A percentile compares a stretch with the other conserved stretches of the same genome.
phyloP scores from a whole-genome alignment of 2,329 filamentous ascomycete species.

The Fusarium armeniacum region DNA sequence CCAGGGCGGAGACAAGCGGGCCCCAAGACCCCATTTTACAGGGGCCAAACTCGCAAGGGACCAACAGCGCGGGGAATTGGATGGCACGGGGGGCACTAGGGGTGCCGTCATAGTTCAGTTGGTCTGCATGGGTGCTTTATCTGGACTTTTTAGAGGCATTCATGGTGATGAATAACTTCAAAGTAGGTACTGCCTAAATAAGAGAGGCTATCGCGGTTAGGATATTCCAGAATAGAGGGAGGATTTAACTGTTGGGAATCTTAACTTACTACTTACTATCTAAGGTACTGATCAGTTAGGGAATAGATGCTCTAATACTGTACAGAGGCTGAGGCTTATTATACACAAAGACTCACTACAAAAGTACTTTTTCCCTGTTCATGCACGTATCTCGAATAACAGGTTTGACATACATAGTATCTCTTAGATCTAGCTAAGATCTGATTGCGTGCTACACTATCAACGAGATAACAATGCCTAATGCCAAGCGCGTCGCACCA shows the following conservation, averaged over 20 bases:
- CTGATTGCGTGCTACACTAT: slow-evolving; percentile 39
- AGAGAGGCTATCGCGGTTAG: slow-evolving; percentile 27
- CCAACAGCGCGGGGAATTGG: slow-evolving; percentile 40
- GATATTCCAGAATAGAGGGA: background rate
- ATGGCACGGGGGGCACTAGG: slow-evolving; percentile 28
- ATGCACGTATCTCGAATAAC: slow-evolving; percentile 4
- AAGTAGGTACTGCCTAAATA: no score
- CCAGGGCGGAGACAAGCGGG: slow-evolving; percentile 39
- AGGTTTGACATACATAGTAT: slow-evolving; percentile 10
- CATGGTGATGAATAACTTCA: background rate
- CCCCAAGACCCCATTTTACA: slow-evolving; percentile 43
- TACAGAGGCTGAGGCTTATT: slow-evolving; percentile 9
- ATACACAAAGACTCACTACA: slow-evolving; percentile 6
- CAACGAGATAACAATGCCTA: slow-evolving; percentile 2
- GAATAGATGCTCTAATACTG: background rate
- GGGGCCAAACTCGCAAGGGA: slow-evolving; percentile 38
- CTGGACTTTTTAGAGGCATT: slow-evolving; percentile 5
- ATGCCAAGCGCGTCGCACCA: slow-evolving; percentile 15
- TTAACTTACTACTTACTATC: background rate
- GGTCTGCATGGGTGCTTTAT: slow-evolving; percentile 5
- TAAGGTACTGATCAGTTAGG: background rate
- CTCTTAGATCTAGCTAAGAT: slow-evolving; percentile 21
- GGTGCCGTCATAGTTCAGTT: slow-evolving; percentile 35
- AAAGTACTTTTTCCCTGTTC: background rate
- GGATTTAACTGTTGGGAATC: slow-evolving; percentile 1